phyloP scores from a whole-genome alignment of 768 basidiomycete genomes.

The Zangia roseola region DNA sequence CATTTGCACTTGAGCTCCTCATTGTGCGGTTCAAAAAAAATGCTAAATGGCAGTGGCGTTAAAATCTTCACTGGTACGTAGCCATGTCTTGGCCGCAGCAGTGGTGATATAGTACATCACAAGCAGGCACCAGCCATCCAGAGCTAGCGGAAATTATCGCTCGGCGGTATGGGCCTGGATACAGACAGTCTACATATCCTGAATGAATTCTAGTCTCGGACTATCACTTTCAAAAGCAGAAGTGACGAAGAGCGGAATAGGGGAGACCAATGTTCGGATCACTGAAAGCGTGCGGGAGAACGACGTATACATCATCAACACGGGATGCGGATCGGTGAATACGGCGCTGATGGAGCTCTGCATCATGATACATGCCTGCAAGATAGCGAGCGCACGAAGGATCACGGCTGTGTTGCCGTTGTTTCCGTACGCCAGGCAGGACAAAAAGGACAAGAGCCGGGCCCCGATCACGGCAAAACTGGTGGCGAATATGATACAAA shows the following conservation, averaged over 20 bases:
- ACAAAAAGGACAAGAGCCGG: slow-evolving; percentile 99
- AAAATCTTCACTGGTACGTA: slow-evolving; percentile 56
- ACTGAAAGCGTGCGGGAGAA: slow-evolving; percentile 95
- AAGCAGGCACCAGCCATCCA: slow-evolving; percentile 88
- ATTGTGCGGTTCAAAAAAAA: slow-evolving; percentile 27
- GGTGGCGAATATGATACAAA: slow-evolving; percentile 96
- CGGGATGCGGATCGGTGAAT: slow-evolving; percentile 83
- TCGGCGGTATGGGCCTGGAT: slow-evolving; percentile 57
- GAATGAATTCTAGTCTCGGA: slow-evolving; percentile 66
- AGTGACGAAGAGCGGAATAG: slow-evolving; percentile 84
- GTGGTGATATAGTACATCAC: slow-evolving; percentile 1
- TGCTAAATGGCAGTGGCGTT: slow-evolving; percentile 58
- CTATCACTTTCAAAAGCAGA: slow-evolving; percentile 85
- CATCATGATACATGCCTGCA: slow-evolving; percentile 99
- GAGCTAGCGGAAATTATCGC: slow-evolving; percentile 94
- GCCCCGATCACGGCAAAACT: slow-evolving; percentile 98
- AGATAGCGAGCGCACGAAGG: slow-evolving; percentile 96
- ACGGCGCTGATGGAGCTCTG: slow-evolving; percentile 97
- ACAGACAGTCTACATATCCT: slow-evolving; percentile 17
- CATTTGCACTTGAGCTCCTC: slow-evolving; percentile 7
- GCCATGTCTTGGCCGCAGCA: background rate
- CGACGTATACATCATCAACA: slow-evolving; percentile 98
- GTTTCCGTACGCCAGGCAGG: slow-evolving; percentile 96
- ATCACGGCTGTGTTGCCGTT: slow-evolving; percentile 99
- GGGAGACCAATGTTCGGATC: slow-evolving; percentile 90